Conservation (phyloP, 2,329 filamentous ascomycete genomes). For the Tolypocladium capitatum region DNA sequence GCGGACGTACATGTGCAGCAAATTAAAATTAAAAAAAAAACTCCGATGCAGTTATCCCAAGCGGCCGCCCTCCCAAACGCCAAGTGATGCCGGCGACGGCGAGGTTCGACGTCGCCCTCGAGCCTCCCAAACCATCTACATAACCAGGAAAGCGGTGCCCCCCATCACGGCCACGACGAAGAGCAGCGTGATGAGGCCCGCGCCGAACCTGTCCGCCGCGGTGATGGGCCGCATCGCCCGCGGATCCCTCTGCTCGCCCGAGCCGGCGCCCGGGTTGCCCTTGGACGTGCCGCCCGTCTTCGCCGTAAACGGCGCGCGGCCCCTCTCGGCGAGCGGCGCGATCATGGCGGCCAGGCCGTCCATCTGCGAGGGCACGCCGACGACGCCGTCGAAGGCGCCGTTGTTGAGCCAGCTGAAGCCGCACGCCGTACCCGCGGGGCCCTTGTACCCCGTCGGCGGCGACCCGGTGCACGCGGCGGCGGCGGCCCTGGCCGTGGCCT, state of each 20-base stretch:
- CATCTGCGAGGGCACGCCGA: conserved; percentile 59
- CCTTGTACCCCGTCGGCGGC: conserved; percentile 29
- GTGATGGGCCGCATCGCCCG: conserved; percentile 25
- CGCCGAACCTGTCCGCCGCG: conserved; percentile 37
- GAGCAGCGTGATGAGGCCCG: conserved; percentile 40
- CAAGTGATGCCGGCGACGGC: too few relatives aligned
- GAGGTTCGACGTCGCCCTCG: too few relatives aligned
- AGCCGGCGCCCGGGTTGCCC: conserved; percentile 26
- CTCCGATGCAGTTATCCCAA: neutral
- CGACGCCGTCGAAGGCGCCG: conserved; percentile 40
- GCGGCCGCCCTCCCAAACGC: neutral
- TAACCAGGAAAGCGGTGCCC: conserved; percentile 35
- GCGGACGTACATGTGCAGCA: neutral
- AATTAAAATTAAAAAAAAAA: too few relatives aligned
- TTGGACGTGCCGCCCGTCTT: conserved; percentile 45
- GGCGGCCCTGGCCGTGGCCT: conserved; percentile 37
- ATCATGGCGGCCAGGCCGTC: conserved; percentile 51
- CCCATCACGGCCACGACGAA: conserved; percentile 34
- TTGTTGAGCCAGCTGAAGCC: conserved; percentile 50
- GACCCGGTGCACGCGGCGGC: conserved; percentile 37
- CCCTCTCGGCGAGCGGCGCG: conserved; percentile 39
- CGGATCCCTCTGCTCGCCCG: conserved; percentile 15
- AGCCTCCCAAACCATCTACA: conserved; percentile 9
- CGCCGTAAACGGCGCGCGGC: conserved; percentile 33
- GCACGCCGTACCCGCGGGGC: conserved; percentile 46